Evolutionary conservation across 2,329 filamentous ascomycete genomes (phyloP), one percentile per base, ranked within the genome.

Genomic region (Zasmidium citrigriseum): DNA sequence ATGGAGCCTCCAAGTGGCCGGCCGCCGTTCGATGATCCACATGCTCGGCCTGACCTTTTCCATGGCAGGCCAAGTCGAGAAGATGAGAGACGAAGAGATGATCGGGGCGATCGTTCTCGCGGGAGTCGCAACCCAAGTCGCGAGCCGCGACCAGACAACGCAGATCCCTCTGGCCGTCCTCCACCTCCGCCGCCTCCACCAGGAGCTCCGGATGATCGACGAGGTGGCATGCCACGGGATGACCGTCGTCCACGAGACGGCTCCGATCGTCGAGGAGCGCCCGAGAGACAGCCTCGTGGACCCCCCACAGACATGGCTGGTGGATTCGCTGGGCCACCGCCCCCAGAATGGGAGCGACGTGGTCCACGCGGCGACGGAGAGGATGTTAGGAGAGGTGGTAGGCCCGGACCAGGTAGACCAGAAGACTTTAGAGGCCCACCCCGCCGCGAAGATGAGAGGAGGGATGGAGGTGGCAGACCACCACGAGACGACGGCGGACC

Each of bases 41-140:
- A 54, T 44, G 29, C 22, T 20, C 55, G 61, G 24, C 54, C 50
- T 9, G 67, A 70, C 55, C 62, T 67, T 4, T 67, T 69, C 34
- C 62, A 67, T 20, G 21, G 27, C 14, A 57, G 63, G 29, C 53
- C 58, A 20, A 63, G 63, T 20, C 55, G 57, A 18, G 60, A 62
- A 20, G 62, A 65, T 11, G 65, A 64, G 12, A 51, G 61, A 48
- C 62, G 65, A 7, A 66, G 70, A 27, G 68, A 69, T 21, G 66
- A 70, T 16, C 62, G 68, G n/a, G 38, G 22, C 2, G 52, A 48
- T n/a, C 57, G 59, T 21, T 61, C 63, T 16, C 65, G 62, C 9
- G 54, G 63, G 46, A 68, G 69, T 46, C 67, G 70, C 25, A 59
- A 71, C 29, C 55, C 66, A 2, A 70, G 68, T 52, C 62, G 64